phyloP scores from a whole-genome alignment of 805 yeast species.

The Saccharomycopsis babjevae region DNA sequence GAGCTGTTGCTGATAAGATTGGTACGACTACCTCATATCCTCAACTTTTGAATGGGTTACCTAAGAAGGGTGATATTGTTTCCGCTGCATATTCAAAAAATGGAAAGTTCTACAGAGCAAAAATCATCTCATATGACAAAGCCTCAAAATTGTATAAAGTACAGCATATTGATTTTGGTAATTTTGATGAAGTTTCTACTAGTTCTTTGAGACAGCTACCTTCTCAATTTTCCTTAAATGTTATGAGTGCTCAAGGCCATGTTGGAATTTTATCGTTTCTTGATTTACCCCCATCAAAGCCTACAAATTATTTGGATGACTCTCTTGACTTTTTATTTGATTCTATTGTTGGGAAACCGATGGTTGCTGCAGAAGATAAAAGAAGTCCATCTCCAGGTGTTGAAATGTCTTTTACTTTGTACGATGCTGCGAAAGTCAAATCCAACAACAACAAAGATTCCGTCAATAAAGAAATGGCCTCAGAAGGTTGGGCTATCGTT shows the following conservation, averaged over 20 bases:
- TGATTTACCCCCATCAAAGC: conserved; percentile 45
- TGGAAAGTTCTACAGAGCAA: conserved; percentile 51
- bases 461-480: conserved; percentile 48
- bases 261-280: conserved; percentile 44
- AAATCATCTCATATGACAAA: conserved; percentile 38
- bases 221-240: conserved; percentile 31
- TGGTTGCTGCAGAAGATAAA: conserved; percentile 44
- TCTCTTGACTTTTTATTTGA: conserved; percentile 47
- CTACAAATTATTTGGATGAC: conserved; percentile 44
- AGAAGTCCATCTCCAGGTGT: conserved; percentile 29
- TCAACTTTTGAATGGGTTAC: conserved; percentile 27
- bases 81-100: conserved; percentile 43
- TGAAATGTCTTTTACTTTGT: conserved; percentile 43
- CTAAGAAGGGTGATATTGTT: conserved; percentile 45
- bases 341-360: conserved; percentile 37
- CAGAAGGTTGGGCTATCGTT: conserved; percentile 52
- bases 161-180: conserved; percentile 55
- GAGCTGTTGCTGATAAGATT: conserved; percentile 24
- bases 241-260: conserved; percentile 44
- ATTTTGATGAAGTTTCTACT: conserved; percentile 35
- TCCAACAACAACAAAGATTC: conserved; percentile 40
- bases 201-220: conserved; percentile 44
- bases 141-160: conserved; percentile 36
- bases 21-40: conserved; percentile 10
- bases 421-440: conserved; percentile 37